Conservation (phyloP, 2,329 filamentous ascomycete species). For the Colletotrichum abscissum region DNA sequence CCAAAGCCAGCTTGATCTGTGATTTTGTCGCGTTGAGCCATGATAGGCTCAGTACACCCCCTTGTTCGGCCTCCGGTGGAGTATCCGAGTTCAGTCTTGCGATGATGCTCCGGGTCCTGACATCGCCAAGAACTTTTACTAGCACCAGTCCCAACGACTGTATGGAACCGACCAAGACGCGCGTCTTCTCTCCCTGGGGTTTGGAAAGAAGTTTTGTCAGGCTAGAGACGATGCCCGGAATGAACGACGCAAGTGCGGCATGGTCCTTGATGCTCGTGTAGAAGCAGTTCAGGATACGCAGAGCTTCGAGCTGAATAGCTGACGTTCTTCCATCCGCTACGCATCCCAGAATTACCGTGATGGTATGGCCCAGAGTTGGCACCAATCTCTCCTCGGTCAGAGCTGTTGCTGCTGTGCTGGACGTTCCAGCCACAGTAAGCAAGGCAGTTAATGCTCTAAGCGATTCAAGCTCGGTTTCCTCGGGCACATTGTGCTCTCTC, state of each 20-base stretch:
- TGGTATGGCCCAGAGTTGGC: slow-evolving; percentile 83
- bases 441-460: slow-evolving; percentile 77
- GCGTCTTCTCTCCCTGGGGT: slow-evolving; percentile 66
- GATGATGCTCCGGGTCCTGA: slow-evolving; percentile 62
- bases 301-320: slow-evolving; percentile 77
- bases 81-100: slow-evolving; percentile 40
- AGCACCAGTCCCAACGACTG: slow-evolving; percentile 67
- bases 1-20: slow-evolving; percentile 86
- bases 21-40: slow-evolving; percentile 86
- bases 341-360: slow-evolving; percentile 83
- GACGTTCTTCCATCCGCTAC: slow-evolving; percentile 72
- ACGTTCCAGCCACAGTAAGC: slow-evolving; percentile 67
- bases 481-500: slow-evolving; percentile 61
- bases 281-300: slow-evolving; percentile 72
- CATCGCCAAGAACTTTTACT: slow-evolving; percentile 66
- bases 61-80: slow-evolving; percentile 40
- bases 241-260: slow-evolving; percentile 83
- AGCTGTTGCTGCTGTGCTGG: slow-evolving; percentile 58
- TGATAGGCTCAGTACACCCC: slow-evolving; percentile 56
- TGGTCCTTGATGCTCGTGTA: slow-evolving; percentile 74
- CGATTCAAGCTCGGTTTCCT: slow-evolving; percentile 80
- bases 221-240: slow-evolving; percentile 88
- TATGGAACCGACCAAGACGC: slow-evolving; percentile 73
- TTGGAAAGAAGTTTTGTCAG: slow-evolving; percentile 80
- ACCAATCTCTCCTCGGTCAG: slow-evolving; percentile 70